Conservation (phyloP, 2,329 filamentous ascomycete genomes). For the Paramyrothecium roridum region DNA sequence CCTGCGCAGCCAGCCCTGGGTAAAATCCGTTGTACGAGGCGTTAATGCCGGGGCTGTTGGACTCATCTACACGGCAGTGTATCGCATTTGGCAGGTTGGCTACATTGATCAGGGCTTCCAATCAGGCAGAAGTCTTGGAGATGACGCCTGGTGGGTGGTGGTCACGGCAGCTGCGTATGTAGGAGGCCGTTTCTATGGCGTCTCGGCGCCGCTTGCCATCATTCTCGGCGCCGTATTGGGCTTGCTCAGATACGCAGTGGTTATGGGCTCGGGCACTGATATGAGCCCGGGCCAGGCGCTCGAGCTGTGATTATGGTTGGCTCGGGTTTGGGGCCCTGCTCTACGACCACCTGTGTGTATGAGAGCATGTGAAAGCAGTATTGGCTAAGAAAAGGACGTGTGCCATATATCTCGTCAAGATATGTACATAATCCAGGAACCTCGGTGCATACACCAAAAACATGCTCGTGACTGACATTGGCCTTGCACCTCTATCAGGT, state of each 20-base stretch:
- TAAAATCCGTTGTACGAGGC: constrained; percentile 48
- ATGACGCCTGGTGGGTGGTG: constrained; percentile 63
- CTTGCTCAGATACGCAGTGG: constrained; percentile 19
- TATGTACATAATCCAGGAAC: no score
- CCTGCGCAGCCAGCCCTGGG: constrained; percentile 40
- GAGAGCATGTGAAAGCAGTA: no score
- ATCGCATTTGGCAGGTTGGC: constrained; percentile 60
- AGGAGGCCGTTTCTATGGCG: constrained; percentile 23
- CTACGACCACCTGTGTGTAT: no score
- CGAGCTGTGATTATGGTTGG: not conserved
- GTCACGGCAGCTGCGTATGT: constrained; percentile 43
- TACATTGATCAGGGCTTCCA: constrained; percentile 48
- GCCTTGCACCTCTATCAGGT: not conserved
- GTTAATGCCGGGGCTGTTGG: constrained; percentile 60
- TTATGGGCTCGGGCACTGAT: not conserved
- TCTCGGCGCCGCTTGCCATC: constrained; percentile 25
- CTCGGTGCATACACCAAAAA: no score
- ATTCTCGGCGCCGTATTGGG: constrained; percentile 26
- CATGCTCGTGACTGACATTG: no score
- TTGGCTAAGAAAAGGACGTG: no score
- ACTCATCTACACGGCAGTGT: constrained; percentile 62
- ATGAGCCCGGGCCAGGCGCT: not conserved
- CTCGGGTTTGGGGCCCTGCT: no score
- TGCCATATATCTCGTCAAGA: no score
- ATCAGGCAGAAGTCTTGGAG: constrained; percentile 48